Evolutionary conservation across 441 rosid species (phyloP).

Genomic region (Sinapis alba): DNA sequence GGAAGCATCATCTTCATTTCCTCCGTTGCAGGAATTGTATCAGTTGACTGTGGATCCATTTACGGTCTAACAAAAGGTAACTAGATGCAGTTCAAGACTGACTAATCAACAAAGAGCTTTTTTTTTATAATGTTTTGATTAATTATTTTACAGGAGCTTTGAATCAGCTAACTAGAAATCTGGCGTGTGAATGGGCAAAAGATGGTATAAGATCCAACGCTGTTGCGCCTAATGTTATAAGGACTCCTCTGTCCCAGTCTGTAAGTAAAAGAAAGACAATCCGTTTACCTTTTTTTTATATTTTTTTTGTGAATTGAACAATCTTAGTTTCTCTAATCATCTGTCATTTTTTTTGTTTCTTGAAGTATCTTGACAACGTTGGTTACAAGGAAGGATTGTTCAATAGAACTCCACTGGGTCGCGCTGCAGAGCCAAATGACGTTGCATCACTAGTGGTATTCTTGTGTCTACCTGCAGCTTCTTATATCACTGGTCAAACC

Average conservation of each 20-base stretch:
- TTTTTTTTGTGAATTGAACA: slow-evolving; percentile 50
- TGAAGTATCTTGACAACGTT: neutral
- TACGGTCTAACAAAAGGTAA: slow-evolving; percentile 45
- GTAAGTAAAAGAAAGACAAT: slow-evolving; percentile 43
- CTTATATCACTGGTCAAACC: slow-evolving; percentile 76
- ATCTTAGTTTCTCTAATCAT: neutral
- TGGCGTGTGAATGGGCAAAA: slow-evolving; percentile 41
- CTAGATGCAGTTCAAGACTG: slow-evolving; percentile 3
- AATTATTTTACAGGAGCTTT: slow-evolving; percentile 23
- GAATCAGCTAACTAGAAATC: slow-evolving; percentile 24
- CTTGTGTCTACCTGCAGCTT: slow-evolving; percentile 82
- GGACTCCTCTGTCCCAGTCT: slow-evolving; percentile 7
- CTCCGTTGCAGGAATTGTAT: slow-evolving; percentile 38
- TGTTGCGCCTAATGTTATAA: slow-evolving; percentile 29
- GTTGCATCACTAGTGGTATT: slow-evolving; percentile 70
- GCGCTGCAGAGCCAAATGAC: slow-evolving; percentile 66
- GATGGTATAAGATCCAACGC: slow-evolving; percentile 33
- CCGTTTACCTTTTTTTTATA: slow-evolving; percentile 37
- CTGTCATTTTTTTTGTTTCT: neutral
- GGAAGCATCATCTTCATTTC: slow-evolving; percentile 50
- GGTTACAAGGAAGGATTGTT: slow-evolving; percentile 3
- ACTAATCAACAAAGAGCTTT: neutral
- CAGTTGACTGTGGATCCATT: slow-evolving; percentile 24
- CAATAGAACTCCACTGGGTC: slow-evolving; percentile 51
- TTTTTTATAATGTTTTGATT: neutral